phyloP scores from a whole-genome alignment of 179 eudicot species.

The Gypsophila paniculata region DNA sequence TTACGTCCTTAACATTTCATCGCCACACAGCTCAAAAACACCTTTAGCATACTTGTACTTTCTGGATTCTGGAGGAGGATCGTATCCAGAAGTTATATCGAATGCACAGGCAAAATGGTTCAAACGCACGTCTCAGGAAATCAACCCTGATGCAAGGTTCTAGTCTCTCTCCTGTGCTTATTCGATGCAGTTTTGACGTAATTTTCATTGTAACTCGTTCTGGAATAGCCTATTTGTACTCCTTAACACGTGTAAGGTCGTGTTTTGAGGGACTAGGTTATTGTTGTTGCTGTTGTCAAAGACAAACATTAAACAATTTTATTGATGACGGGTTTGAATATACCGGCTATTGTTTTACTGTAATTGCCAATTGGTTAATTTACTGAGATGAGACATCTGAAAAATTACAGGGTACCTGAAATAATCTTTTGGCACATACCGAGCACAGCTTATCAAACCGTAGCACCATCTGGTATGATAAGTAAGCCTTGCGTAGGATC shows the following conservation, averaged over 20 bases:
- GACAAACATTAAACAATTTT: no score
- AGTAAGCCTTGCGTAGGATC: constrained; percentile 61
- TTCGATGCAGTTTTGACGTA: background rate
- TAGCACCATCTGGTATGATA: constrained; percentile 48
- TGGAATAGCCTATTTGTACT: no score
- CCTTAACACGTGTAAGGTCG: no score
- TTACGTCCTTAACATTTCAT: constrained; percentile 56
- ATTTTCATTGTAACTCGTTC: no score
- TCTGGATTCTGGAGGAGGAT: constrained; percentile 94
- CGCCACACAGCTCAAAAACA: constrained; percentile 35
- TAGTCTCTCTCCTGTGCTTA: background rate
- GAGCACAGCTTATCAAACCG: constrained; percentile 56
- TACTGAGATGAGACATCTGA: background rate
- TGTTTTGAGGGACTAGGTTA: no score
- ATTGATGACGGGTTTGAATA: no score
- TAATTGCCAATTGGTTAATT: background rate
- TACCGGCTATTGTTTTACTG: no score
- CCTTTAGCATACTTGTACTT: constrained; percentile 66
- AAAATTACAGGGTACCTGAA: constrained; percentile 65
- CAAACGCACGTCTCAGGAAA: constrained; percentile 41
- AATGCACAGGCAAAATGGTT: constrained; percentile 75
- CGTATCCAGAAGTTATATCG: constrained; percentile 84
- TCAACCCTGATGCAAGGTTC: constrained; percentile 73
- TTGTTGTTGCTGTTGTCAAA: no score
- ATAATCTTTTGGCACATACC: constrained; percentile 94